These are phyloP conservation scores for Pyronema omphalodes DNA, from an alignment of 495 filamentous ascomycete species.

Conservation along the genomic window DNA sequence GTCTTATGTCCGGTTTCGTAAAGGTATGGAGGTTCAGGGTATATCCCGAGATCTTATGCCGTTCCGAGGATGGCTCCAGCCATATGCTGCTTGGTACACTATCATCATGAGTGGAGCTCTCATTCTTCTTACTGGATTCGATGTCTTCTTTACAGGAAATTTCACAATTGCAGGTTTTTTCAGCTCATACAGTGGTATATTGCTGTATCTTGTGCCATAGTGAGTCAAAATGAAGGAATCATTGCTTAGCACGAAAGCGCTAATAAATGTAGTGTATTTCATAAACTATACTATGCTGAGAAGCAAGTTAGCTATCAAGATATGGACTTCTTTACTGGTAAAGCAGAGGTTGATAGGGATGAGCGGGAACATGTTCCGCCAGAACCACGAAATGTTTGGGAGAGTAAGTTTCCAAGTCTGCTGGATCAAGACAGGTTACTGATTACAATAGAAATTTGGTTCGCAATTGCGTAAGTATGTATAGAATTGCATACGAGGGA, in stretches of 20 bases:
- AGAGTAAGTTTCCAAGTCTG: not conserved
- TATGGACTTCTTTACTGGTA: conserved; percentile 5
- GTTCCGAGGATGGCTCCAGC: conserved; percentile 25
- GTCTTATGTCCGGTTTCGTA: conserved; percentile 25
- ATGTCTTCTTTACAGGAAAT: conserved; percentile 22
- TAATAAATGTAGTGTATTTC: not conserved
- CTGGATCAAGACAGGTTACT: not conserved
- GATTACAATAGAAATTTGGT: not conserved
- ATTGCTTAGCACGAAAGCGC: not conserved
- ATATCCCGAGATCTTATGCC: conserved; percentile 24
- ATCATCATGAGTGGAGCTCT: conserved; percentile 18
- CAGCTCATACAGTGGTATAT: conserved; percentile 11
- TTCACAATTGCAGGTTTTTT: conserved; percentile 24
- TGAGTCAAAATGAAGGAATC: not conserved
- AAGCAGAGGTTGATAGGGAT: conserved; percentile 14
- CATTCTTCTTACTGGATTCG: conserved; percentile 19
- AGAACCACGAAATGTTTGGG: not conserved
- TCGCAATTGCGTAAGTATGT: not conserved
- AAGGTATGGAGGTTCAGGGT: conserved; percentile 24
- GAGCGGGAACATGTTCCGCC: not conserved
- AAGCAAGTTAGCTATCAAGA: not conserved
- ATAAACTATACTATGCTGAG: not conserved
- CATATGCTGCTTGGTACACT: conserved; percentile 25
- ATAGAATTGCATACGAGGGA: too few species aligned
- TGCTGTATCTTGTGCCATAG: conserved; percentile 2